Conservation (phyloP, 257 asterid genomes). For the Ilex aquifolium region DNA sequence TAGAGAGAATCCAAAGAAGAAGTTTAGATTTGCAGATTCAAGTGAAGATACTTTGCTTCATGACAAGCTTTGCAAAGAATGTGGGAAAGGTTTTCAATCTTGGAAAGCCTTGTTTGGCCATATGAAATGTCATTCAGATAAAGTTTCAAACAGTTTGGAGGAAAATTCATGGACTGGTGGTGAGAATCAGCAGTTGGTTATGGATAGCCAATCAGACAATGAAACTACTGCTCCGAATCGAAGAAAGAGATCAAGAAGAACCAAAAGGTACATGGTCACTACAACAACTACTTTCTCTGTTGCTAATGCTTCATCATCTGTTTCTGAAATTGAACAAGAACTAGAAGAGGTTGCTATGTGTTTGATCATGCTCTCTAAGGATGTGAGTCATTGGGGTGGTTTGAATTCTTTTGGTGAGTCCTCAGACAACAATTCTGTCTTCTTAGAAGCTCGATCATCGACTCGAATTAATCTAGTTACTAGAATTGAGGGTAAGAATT, state of each 20-base stretch:
- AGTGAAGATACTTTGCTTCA: conserved; percentile 27
- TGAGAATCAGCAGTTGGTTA: conserved; percentile 16
- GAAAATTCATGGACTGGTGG: conserved; percentile 42
- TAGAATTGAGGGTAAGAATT: conserved; percentile 6
- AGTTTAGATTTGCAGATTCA: conserved; percentile 22
- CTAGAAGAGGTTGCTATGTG: conserved; percentile 84
- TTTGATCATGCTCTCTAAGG: conserved; percentile 70
- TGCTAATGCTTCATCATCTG: conserved; percentile 24
- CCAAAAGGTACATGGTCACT: conserved; percentile 46
- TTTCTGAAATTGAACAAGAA: conserved; percentile 51
- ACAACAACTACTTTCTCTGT: conserved; percentile 10
- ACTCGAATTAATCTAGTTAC: conserved; percentile 10
- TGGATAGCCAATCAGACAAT: conserved; percentile 48
- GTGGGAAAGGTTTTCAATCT: conserved; percentile 73
- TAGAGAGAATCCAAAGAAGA: conserved; percentile 33
- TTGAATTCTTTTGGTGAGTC: conserved; percentile 29
- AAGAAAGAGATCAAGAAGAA: conserved; percentile 59
- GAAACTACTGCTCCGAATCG: conserved; percentile 34
- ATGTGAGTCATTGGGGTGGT: conserved; percentile 31
- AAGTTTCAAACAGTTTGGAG: conserved; percentile 17
- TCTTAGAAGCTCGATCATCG: conserved; percentile 22
- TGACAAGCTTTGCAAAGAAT: conserved; percentile 54
- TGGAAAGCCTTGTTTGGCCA: conserved; percentile 89
- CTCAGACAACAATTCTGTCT: conserved; percentile 34
- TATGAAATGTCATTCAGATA: conserved; percentile 77